These are phyloP conservation scores for Cyclotella baltica DNA, from an alignment of 108 stramenopile genomes.

Conservation along the genomic window DNA sequence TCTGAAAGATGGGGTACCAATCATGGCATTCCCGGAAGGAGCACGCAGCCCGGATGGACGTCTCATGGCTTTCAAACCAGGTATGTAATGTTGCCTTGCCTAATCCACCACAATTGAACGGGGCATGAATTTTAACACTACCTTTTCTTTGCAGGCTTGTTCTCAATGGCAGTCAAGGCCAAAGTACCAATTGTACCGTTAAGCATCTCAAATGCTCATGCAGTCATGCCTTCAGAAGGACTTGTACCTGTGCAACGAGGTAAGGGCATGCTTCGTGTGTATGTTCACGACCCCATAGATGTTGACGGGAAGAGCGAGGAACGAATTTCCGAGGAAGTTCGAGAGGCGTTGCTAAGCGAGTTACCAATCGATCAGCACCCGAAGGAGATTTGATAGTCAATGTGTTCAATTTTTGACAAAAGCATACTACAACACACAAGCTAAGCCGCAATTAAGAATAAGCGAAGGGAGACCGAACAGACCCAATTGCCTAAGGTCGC, in stretches of 20 bases:
- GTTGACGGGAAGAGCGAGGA: constrained; percentile 68
- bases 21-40: constrained; percentile 90
- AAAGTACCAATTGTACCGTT: constrained; percentile 84
- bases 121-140: too few species aligned
- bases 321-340: constrained; percentile 61
- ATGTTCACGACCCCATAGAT: constrained; percentile 73
- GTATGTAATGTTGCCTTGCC: constrained; percentile 1
- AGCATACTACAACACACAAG: neutral
- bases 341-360: constrained; percentile 61
- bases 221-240: constrained; percentile 70
- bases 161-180: constrained; percentile 76
- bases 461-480: neutral
- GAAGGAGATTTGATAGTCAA: neutral
- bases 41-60: constrained; percentile 73
- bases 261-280: constrained; percentile 71
- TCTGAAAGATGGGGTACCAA: constrained; percentile 71
- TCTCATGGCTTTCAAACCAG: constrained; percentile 86
- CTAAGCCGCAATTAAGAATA: too few species aligned
- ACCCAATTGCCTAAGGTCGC: neutral
- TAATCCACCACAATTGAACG: neutral
- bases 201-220: constrained; percentile 74
- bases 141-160: constrained; percentile 27
- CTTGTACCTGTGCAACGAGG: constrained; percentile 79
- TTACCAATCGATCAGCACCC: constrained; percentile 76
- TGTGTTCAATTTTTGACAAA: neutral